A percentile compares a stretch with the other conserved stretches of the same genome.
Evolutionary conservation across 2,329 filamentous ascomycete genomes (phyloP).

Genomic region (Alternaria novae-zelandiae): DNA sequence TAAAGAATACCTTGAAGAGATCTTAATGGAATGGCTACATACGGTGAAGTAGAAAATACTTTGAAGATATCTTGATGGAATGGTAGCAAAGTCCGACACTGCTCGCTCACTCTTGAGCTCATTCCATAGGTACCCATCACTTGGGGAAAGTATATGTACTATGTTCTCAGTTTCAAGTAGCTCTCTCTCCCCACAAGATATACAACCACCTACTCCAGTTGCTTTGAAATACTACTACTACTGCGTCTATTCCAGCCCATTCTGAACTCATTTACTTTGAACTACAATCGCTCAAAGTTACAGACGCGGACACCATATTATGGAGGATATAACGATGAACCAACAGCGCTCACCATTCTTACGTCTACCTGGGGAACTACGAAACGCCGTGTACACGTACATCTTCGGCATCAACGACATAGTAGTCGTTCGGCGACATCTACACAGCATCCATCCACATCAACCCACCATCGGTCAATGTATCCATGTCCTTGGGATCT

Average conservation of each 20-base stretch:
- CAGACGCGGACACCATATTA: not conserved
- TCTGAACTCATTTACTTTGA: not conserved
- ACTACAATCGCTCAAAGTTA: not conserved
- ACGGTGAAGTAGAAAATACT: too few relatives aligned
- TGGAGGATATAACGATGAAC: not conserved
- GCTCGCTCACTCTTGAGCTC: not conserved
- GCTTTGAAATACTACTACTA: not conserved
- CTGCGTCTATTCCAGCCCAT: too few relatives aligned
- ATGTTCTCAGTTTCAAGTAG: not conserved
- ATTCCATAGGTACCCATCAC: not conserved
- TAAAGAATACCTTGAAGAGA: not conserved
- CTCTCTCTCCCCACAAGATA: not conserved
- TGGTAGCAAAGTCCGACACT: not conserved
- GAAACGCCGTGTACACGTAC: not conserved
- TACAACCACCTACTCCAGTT: not conserved
- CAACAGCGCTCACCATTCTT: not conserved
- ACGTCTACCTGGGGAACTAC: not conserved
- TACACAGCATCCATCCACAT: not conserved
- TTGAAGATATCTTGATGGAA: not conserved
- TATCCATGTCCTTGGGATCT: not conserved
- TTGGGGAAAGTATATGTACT: not conserved
- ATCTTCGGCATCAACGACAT: not conserved
- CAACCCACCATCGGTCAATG: not conserved
- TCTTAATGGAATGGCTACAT: not conserved
- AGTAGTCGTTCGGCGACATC: not conserved